Evolutionary conservation across 768 basidiomycete species (phyloP).

Genomic region (Leucosporidium scottii): DNA sequence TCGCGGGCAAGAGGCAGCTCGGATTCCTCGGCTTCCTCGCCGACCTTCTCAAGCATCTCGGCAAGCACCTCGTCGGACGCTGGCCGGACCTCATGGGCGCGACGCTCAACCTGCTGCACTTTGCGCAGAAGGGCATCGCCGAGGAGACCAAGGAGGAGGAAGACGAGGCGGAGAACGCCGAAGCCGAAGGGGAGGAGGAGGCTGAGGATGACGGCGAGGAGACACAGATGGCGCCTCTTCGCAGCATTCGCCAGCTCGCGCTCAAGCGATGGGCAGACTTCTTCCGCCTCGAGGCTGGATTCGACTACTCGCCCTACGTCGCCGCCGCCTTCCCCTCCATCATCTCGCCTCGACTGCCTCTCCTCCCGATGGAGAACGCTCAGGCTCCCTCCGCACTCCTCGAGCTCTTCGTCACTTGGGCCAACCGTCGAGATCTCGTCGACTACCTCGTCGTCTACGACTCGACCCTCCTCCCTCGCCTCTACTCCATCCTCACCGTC

Average conservation of each 20-base stretch:
- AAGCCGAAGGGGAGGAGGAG: constrained; percentile 19
- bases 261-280: constrained; percentile 82
- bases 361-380: constrained; percentile 74
- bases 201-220: constrained; percentile 27
- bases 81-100: constrained; percentile 72
- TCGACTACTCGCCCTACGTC: constrained; percentile 70
- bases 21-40: constrained; percentile 80
- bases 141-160: constrained; percentile 42
- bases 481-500: constrained; percentile 73
- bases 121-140: constrained; percentile 52
- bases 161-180: constrained; percentile 44
- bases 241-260: constrained; percentile 71
- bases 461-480: constrained; percentile 58
- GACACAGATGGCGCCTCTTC: constrained; percentile 43
- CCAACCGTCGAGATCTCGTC: constrained; percentile 54
- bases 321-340: constrained; percentile 58
- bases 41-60: constrained; percentile 75
- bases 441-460: constrained; percentile 65
- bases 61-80: constrained; percentile 57
- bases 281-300: constrained; percentile 63
- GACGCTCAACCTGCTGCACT: constrained; percentile 58
- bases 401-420: constrained; percentile 76
- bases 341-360: constrained; percentile 72
- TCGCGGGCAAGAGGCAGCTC: constrained; percentile 46
- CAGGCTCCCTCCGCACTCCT: constrained; percentile 84